Evolutionary conservation across 495 filamentous ascomycete genomes (phyloP).

Genomic region (Neurospora pannonica): DNA sequence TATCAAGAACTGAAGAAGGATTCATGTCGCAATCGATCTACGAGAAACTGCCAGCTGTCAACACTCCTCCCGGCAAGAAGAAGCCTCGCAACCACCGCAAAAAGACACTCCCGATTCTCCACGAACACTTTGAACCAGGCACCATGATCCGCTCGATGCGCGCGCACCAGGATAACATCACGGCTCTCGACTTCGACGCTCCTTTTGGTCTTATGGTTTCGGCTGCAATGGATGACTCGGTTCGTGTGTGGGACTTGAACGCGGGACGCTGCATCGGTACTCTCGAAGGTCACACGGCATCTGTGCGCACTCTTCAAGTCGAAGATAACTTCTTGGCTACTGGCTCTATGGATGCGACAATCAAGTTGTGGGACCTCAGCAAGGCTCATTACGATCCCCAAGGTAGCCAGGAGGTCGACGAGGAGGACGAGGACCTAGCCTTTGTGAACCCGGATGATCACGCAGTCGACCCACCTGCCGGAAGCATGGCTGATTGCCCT

Average conservation of each 20-base stretch:
- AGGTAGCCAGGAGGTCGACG: constrained; percentile 53
- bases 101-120: constrained; percentile 87
- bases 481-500: constrained; percentile 77
- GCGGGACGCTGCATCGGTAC: constrained; percentile 82
- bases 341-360: constrained; percentile 91
- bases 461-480: constrained; percentile 51
- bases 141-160: constrained; percentile 79
- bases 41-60: constrained; percentile 67
- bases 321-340: constrained; percentile 95
- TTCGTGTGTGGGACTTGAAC: constrained; percentile 96
- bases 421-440: constrained; percentile 51
- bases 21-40: constrained; percentile 99
- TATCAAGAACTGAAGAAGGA: constrained; percentile 46
- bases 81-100: constrained; percentile 56
- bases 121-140: constrained; percentile 91
- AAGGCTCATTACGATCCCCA: constrained; percentile 49
- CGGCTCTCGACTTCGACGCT: constrained; percentile 87
- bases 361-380: constrained; percentile 86
- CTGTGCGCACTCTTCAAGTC: constrained; percentile 85
- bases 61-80: constrained; percentile 43
- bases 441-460: constrained; percentile 52
- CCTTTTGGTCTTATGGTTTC: constrained; percentile 94
- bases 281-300: constrained; percentile 89
- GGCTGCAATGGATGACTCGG: constrained; percentile 89
- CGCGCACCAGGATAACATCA: constrained; percentile 83